phyloP scores from a whole-genome alignment of 1,139 yeast species.

The Ogataea hybrid region DNA sequence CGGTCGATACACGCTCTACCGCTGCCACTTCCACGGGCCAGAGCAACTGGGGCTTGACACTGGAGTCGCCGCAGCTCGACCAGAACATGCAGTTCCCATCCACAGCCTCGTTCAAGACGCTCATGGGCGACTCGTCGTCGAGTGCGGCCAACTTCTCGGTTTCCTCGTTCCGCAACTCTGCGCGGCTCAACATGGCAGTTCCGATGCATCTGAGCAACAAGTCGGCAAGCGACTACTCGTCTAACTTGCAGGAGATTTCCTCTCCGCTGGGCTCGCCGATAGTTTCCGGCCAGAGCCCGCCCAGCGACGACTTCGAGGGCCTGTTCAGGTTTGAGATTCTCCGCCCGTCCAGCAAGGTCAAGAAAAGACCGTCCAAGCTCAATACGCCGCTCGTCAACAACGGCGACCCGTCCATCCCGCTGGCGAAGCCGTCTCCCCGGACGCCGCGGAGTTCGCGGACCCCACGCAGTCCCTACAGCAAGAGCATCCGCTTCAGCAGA shows the following conservation, averaged over 20 bases:
- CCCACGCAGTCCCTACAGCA: slow-evolving; percentile 23
- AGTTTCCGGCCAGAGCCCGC: slow-evolving; percentile 12
- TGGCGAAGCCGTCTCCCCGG: slow-evolving; percentile 23
- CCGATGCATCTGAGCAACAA: slow-evolving; percentile 20
- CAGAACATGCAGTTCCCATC: slow-evolving; percentile 74
- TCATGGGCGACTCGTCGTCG: slow-evolving; percentile 60
- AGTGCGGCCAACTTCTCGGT: slow-evolving; percentile 20
- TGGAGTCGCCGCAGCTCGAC: slow-evolving; percentile 66
- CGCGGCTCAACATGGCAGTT: slow-evolving; percentile 16
- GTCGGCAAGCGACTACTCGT: slow-evolving; percentile 16
- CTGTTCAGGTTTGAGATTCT: slow-evolving; percentile 38
- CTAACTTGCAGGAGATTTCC: slow-evolving; percentile 12
- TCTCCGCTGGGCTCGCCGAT: slow-evolving; percentile 22
- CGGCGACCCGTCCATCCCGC: slow-evolving; percentile 18
- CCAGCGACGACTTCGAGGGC: slow-evolving; percentile 29
- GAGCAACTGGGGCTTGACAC: slow-evolving; percentile 18
- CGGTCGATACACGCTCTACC: slow-evolving; percentile 41
- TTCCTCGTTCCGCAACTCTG: slow-evolving; percentile 18
- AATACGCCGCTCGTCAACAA: slow-evolving; percentile 19
- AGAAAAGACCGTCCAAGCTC: slow-evolving; percentile 27
- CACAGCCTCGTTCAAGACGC: slow-evolving; percentile 70
- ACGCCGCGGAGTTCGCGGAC: slow-evolving; percentile 26
- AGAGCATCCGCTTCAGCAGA: slow-evolving; percentile 19
- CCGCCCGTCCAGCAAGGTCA: slow-evolving; percentile 32
- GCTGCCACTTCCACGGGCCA: slow-evolving; percentile 27